phyloP scores from a whole-genome alignment of 768 basidiomycete species.

The Tylopilus intermedius region DNA sequence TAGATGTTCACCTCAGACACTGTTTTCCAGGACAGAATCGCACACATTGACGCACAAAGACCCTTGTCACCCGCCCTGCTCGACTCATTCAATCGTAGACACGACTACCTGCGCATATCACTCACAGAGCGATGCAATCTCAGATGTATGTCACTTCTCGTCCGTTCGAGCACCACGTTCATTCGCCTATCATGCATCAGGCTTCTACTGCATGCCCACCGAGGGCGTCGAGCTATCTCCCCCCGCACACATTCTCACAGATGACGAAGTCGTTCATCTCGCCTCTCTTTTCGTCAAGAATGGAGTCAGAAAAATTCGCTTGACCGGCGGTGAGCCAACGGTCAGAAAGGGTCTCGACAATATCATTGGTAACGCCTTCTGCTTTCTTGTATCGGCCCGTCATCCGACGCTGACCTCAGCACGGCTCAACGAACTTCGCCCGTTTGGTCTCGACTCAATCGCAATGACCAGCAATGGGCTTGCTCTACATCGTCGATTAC shows the following conservation, averaged over 20 bases:
- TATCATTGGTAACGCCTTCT: constrained; percentile 52
- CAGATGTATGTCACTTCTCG: constrained; percentile 50
- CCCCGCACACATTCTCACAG: constrained; percentile 59
- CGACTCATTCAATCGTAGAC: constrained; percentile 64
- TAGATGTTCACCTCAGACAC: neutral
- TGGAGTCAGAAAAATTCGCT: constrained; percentile 81
- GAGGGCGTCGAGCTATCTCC: constrained; percentile 77
- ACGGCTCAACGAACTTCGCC: constrained; percentile 55
- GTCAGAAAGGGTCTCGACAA: constrained; percentile 69
- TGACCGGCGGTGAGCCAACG: constrained; percentile 88
- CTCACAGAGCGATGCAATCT: constrained; percentile 86
- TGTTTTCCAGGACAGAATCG: constrained; percentile 47
- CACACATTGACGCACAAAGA: constrained; percentile 43
- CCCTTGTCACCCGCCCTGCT: constrained; percentile 51
- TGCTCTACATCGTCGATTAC: constrained; percentile 67
- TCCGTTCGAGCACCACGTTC: neutral
- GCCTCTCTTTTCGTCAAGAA: constrained; percentile 72
- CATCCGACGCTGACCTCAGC: constrained; percentile 34
- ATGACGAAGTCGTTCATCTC: constrained; percentile 70
- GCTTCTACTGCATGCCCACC: constrained; percentile 89
- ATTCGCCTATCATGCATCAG: constrained; percentile 32
- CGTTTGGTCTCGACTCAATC: constrained; percentile 63
- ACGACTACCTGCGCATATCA: constrained; percentile 86
- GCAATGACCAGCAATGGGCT: constrained; percentile 87
- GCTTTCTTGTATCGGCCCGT: neutral